These are phyloP conservation scores for Monocercomonoides exilis DNA, from an alignment of 78 protist genomes.

Conservation along the genomic window DNA sequence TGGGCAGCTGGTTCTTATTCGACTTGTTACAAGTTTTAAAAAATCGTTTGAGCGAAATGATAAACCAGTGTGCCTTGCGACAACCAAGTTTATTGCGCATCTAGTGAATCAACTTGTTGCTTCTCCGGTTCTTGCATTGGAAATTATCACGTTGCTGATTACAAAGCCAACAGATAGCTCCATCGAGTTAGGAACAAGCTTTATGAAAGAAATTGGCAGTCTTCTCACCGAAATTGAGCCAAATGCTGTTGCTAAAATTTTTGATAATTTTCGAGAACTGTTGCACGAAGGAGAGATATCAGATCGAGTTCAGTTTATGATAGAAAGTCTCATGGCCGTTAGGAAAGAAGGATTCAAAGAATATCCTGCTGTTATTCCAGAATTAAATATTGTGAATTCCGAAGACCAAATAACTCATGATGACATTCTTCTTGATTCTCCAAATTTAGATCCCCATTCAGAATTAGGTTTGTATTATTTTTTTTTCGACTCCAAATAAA, in stretches of 20 bases:
- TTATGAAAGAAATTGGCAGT: slow-evolving; percentile 65
- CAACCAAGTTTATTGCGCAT: slow-evolving; percentile 74
- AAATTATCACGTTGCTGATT: slow-evolving; percentile 66
- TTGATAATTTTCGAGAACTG: slow-evolving; percentile 68
- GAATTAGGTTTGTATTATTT: background rate
- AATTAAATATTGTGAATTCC: slow-evolving; percentile 81
- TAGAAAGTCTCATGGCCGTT: slow-evolving; percentile 67
- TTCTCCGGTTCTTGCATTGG: slow-evolving; percentile 60
- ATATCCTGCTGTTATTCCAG: slow-evolving; percentile 45
- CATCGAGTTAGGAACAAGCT: slow-evolving; percentile 68
- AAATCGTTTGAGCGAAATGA: slow-evolving; percentile 68
- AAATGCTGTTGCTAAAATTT: slow-evolving; percentile 22
- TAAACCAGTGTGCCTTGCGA: slow-evolving; percentile 37
- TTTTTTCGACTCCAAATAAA: background rate
- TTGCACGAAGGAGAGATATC: slow-evolving; percentile 83
- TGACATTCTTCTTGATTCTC: slow-evolving; percentile 53
- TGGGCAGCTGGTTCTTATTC: slow-evolving; percentile 74
- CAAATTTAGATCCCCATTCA: background rate
- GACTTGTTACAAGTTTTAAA: slow-evolving; percentile 60
- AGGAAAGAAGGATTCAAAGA: slow-evolving; percentile 51
- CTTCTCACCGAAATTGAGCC: slow-evolving; percentile 41
- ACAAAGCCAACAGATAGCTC: slow-evolving; percentile 87
- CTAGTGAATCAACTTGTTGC: slow-evolving; percentile 89
- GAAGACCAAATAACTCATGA: slow-evolving; percentile 89
- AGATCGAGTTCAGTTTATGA: slow-evolving; percentile 77